These are phyloP conservation scores for Trichophyton schoenleinii DNA, from an alignment of 2,329 filamentous ascomycete genomes.

Conservation along the genomic window DNA sequence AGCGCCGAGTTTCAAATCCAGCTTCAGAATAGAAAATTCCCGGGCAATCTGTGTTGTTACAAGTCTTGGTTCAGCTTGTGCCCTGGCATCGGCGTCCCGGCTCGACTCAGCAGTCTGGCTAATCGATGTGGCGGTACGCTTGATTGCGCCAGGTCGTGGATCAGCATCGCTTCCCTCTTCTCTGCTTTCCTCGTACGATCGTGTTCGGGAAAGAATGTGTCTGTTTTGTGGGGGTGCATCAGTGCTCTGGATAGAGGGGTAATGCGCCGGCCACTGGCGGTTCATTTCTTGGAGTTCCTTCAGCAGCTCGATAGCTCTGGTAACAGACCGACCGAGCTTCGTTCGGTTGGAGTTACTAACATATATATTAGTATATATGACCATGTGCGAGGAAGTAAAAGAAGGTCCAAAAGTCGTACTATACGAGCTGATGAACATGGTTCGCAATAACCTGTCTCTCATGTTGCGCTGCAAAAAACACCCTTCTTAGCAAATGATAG, in stretches of 20 bases:
- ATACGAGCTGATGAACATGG: constrained; percentile 85
- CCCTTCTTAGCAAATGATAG: constrained; percentile 13
- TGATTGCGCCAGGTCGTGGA: constrained; percentile 42
- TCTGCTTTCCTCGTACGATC: constrained; percentile 21
- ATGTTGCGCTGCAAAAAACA: constrained; percentile 38
- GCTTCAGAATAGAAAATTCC: constrained; percentile 88
- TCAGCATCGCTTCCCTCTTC: constrained; percentile 18
- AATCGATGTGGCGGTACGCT: constrained; percentile 60
- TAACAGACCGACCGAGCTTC: constrained; percentile 76
- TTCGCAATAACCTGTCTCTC: constrained; percentile 60
- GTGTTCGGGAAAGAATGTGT: constrained; percentile 22
- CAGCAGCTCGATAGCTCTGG: constrained; percentile 70
- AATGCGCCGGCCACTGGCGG: constrained; percentile 82
- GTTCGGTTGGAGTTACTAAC: constrained; percentile 70
- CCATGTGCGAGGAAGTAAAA: not conserved
- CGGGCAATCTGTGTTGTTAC: constrained; percentile 87
- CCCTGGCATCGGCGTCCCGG: constrained; percentile 50
- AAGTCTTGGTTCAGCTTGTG: constrained; percentile 59
- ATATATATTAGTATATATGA: constrained; percentile 12
- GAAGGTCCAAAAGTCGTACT: constrained; percentile 34
- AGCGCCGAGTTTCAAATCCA: constrained; percentile 82
- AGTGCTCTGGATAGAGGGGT: constrained; percentile 51
- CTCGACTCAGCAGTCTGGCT: constrained; percentile 62
- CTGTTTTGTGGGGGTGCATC: constrained; percentile 16
- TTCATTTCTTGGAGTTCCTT: constrained; percentile 81